These are phyloP conservation scores for Lyophyllum semitale DNA, from an alignment of 768 basidiomycete species.

Conservation along the genomic window DNA sequence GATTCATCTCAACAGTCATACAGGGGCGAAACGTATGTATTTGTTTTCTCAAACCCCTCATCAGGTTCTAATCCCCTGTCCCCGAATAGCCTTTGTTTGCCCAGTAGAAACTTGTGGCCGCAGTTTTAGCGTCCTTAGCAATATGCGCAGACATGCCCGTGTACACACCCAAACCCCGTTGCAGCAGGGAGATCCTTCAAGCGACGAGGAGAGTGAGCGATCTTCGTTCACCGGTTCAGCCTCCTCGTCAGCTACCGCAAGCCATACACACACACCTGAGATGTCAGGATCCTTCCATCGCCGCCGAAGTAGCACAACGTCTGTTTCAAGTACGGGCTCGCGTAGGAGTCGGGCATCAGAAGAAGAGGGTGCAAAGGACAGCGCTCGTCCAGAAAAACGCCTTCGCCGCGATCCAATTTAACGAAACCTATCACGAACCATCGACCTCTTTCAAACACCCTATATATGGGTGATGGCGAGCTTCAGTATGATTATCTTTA, in stretches of 20 bases:
- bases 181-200: constrained; percentile 39
- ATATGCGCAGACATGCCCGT: constrained; percentile 85
- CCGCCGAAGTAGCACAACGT: constrained; percentile 40
- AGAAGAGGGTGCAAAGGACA: constrained; percentile 28
- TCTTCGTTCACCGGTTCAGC: constrained; percentile 24
- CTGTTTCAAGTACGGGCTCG: constrained; percentile 42
- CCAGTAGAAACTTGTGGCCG: constrained; percentile 76
- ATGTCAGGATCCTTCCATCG: constrained; percentile 26
- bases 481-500: constrained; percentile 2
- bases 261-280: constrained; percentile 5
- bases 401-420: constrained; percentile 23
- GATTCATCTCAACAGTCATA: constrained; percentile 87
- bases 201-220: constrained; percentile 47
- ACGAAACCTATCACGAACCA: not conserved
- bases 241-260: not conserved
- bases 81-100: constrained; percentile 66
- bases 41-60: constrained; percentile 7
- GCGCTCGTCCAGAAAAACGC: constrained; percentile 33
- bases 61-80: constrained; percentile 12
- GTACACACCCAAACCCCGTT: constrained; percentile 48
- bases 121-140: constrained; percentile 84
- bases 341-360: constrained; percentile 39
- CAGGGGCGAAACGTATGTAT: constrained; percentile 79
- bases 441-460: not conserved
- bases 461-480: too few relatives aligned